Evolutionary conservation across 129 eudicot species (phyloP).

Genomic region (Flaveria trinervia): DNA sequence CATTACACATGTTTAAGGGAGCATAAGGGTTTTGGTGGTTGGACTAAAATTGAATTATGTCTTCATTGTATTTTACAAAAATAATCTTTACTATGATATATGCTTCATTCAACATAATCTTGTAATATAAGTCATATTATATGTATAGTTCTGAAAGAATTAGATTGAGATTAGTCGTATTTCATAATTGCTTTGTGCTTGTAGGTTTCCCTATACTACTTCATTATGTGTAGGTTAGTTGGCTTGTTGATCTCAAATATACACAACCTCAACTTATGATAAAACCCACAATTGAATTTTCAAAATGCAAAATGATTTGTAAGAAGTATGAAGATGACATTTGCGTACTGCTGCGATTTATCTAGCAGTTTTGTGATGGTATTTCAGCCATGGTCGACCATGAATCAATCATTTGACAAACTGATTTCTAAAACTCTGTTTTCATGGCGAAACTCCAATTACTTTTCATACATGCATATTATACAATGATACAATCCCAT

Average conservation of each 20-base stretch:
- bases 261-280: not conserved
- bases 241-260: not conserved
- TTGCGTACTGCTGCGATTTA: no score
- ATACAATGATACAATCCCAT: no score
- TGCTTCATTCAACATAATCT: slow-evolving; percentile 25
- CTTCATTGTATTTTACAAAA: slow-evolving; percentile 4
- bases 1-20: slow-evolving; percentile 11
- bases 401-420: no score
- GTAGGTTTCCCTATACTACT: not conserved
- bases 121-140: slow-evolving; percentile 21
- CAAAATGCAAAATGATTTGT: not conserved
- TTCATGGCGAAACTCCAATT: no score
- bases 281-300: not conserved
- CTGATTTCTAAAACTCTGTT: no score
- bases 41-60: slow-evolving; percentile 15
- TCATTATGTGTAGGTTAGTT: not conserved
- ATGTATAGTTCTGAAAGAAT: slow-evolving; percentile 32
- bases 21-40: slow-evolving; percentile 15
- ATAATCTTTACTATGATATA: slow-evolving; percentile 12
- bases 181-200: not conserved
- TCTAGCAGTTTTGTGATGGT: no score
- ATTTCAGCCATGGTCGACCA: not conserved
- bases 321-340: not conserved
- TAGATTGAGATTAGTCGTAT: not conserved
- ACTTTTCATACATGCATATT: no score